phyloP scores from a whole-genome alignment of 805 yeast genomes.

The Tetrapisispora pingtungensis region DNA sequence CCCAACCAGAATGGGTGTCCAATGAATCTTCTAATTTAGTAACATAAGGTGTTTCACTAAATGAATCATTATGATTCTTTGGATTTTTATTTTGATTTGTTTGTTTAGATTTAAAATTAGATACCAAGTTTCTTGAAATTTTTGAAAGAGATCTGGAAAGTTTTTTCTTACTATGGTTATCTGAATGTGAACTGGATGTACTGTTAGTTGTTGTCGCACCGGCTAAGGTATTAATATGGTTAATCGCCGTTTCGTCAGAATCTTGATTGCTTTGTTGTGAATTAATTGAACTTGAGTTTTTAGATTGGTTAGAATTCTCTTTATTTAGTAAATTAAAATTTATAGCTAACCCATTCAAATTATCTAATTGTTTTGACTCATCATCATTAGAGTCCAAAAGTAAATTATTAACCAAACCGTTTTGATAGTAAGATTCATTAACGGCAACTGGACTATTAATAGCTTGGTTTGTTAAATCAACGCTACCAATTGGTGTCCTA shows the following conservation, averaged over 20 bases:
- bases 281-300: background rate
- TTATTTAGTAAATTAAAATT: background rate
- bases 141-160: conserved; percentile 28
- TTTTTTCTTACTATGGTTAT: conserved; percentile 3
- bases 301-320: background rate
- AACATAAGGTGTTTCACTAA: background rate
- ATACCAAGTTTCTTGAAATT: conserved; percentile 23
- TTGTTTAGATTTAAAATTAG: conserved; percentile 16
- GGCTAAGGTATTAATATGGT: background rate
- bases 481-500: conserved; percentile 4
- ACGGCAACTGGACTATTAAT: conserved; percentile 8
- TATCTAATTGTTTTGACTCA: background rate
- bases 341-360: background rate
- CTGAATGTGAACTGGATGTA: background rate
- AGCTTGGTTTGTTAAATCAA: conserved; percentile 4
- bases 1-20: conserved; percentile 31
- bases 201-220: background rate
- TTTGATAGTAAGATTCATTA: too few relatives aligned
- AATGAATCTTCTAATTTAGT: conserved; percentile 1
- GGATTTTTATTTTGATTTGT: background rate
- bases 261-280: background rate
- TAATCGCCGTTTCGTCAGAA: background rate
- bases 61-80: background rate
- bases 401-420: background rate
- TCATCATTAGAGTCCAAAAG: background rate